Evolutionary conservation across 2,329 filamentous ascomycete genomes (phyloP), one percentile per base, ranked within the genome.

Genomic region (Cytospora mali): DNA sequence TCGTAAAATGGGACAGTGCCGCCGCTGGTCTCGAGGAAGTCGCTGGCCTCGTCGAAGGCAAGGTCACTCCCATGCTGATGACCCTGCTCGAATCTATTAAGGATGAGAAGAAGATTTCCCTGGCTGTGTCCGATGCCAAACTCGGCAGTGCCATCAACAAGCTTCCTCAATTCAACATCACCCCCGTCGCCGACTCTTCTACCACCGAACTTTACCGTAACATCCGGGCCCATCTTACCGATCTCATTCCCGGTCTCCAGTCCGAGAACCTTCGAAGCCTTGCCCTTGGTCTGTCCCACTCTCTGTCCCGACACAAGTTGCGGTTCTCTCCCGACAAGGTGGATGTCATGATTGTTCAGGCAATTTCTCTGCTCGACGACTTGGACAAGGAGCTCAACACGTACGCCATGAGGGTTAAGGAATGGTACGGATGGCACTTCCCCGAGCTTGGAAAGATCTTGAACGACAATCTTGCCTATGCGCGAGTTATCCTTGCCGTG

Each of bases 361-460:
- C 93, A 62, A 95, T 99, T 74, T 89, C 90, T 68, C 86, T 97
- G 57, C 84, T 99, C 53, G 95, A 99, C 75, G 95, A 99, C 68
- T 82, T 99, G 66, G 95, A 99, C 82, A 99, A 99, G 84, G 95
- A 99, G 79, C 83, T 99, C 68, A 99, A 99, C 82, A 95, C 92
- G 71, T 98, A 97, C 75, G 94, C 95, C 68, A 99, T 99, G 95
- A 86, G 95, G 76, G 93, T 97, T 66, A 98, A 98, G 87, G 95
- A 99, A 79, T 99, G 95, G 95, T 99, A 99, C 75, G 95, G 95
- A 72, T 99, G 95, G 95, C 95, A 98, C 79, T 99, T 98, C 82
- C 95, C 95, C 48, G 95, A 99, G 81, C 88, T 99, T 84, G 93
- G 92, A 73, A 94, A 93, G 80, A 97, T 98, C 73, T 84, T 97